These are phyloP conservation scores for Sordariomycetes sp. DNA, from an alignment of 2,329 filamentous ascomycete species.

Conservation along the genomic window DNA sequence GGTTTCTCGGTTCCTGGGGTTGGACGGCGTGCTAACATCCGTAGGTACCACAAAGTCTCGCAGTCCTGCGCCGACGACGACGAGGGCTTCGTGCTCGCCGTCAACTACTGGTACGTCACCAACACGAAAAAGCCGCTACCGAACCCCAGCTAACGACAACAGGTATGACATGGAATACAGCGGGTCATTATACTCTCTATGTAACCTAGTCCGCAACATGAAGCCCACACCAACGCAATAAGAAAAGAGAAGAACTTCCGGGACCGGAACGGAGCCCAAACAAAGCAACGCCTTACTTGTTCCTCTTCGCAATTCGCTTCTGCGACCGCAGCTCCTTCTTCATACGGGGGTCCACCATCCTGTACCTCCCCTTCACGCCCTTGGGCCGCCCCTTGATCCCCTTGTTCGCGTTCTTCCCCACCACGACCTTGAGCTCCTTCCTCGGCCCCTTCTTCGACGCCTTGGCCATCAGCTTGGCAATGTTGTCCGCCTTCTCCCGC, in stretches of 20 bases:
- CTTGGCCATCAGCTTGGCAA: constrained; percentile 68
- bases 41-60: constrained; percentile 65
- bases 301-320: constrained; percentile 66
- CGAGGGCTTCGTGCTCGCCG: constrained; percentile 62
- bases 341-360: constrained; percentile 89
- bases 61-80: constrained; percentile 55
- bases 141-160: background rate
- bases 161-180: constrained; percentile 74
- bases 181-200: constrained; percentile 52
- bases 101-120: constrained; percentile 61
- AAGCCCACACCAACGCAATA: constrained; percentile 5
- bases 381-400: constrained; percentile 77
- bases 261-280: constrained; percentile 4
- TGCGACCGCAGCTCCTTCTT: constrained; percentile 91
- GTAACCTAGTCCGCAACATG: constrained; percentile 37
- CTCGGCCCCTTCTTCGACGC: constrained; percentile 79
- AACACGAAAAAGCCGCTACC: background rate
- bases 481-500: constrained; percentile 84
- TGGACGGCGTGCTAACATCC: background rate
- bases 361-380: constrained; percentile 91
- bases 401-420: constrained; percentile 72
- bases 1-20: constrained; percentile 11
- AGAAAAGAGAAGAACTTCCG: background rate
- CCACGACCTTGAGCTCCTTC: constrained; percentile 73
- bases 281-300: constrained; percentile 26